phyloP scores from a whole-genome alignment of 805 yeast genomes.

The Schwanniomyces sp. region DNA sequence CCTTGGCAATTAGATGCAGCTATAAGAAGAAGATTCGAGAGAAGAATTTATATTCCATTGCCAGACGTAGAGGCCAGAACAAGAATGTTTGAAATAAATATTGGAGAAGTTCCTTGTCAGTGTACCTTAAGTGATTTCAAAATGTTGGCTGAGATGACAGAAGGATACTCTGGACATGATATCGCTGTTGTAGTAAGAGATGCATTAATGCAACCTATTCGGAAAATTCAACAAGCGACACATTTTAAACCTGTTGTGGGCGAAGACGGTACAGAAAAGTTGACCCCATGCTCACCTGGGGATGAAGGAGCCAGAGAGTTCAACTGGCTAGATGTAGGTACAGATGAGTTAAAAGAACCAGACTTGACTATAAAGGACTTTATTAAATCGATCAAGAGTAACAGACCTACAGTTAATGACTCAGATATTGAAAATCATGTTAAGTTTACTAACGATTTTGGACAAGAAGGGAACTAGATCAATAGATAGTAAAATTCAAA shows the following conservation, averaged over 20 bases:
- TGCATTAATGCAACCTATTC: conserved; percentile 96
- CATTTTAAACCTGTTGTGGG: conserved; percentile 72
- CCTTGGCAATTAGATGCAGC: conserved; percentile 99
- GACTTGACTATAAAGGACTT: conserved; percentile 88
- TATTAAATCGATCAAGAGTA: conserved; percentile 84
- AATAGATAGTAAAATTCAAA: background rate
- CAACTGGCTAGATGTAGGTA: conserved; percentile 90
- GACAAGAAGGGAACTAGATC: conserved; percentile 86
- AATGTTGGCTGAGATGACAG: conserved; percentile 86
- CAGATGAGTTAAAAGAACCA: conserved; percentile 89
- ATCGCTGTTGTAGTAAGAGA: conserved; percentile 95
- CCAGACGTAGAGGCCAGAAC: conserved; percentile 94
- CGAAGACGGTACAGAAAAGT: conserved; percentile 44
- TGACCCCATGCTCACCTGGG: conserved; percentile 98
- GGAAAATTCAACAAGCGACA: conserved; percentile 93
- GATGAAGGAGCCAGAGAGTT: conserved; percentile 80
- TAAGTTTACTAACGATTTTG: conserved; percentile 91
- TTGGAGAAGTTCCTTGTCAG: conserved; percentile 85
- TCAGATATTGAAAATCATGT: conserved; percentile 79
- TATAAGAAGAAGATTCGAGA: conserved; percentile 92
- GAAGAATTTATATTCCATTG: conserved; percentile 89
- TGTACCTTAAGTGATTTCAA: conserved; percentile 72
- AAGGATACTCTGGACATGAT: conserved; percentile 97
- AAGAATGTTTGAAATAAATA: conserved; percentile 90
- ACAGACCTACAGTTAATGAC: conserved; percentile 92